Percentiles rank a stretch among this genome's conserved stretches.
Conservation (phyloP, 1,284 basidiomycete genomes). For the Xerocomus amazonicus region DNA sequence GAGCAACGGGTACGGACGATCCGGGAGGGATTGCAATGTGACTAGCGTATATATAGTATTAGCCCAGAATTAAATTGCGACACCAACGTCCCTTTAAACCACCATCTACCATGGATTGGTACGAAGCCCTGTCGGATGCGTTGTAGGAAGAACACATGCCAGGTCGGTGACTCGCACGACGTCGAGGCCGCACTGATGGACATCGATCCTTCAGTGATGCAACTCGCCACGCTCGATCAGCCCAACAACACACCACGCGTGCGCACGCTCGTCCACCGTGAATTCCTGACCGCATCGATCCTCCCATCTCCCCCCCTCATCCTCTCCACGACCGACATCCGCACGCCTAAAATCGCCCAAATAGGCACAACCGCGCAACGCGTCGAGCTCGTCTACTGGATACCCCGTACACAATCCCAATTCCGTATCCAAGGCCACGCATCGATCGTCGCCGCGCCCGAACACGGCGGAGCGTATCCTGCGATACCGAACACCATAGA, state of each 20-base stretch:
- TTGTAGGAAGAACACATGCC: constrained; percentile 37
- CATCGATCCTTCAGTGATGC: constrained; percentile 43
- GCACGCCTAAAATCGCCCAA: constrained; percentile 57
- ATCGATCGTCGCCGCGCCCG: constrained; percentile 43
- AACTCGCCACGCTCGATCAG: constrained; percentile 54
- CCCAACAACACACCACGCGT: constrained; percentile 44
- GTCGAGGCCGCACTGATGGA: too few species aligned
- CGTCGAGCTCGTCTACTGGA: constrained; percentile 61
- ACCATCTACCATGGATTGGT: constrained; percentile 39
- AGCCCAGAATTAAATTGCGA: not conserved
- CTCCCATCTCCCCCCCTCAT: constrained; percentile 49
- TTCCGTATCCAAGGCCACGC: constrained; percentile 53
- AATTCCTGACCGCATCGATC: constrained; percentile 42
- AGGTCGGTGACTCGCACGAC: constrained; percentile 11
- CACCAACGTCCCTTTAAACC: not conserved
- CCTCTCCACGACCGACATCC: constrained; percentile 57
- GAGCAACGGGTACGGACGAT: constrained; percentile 52
- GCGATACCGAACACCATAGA: not conserved
- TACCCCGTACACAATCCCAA: constrained; percentile 52
- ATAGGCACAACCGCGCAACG: constrained; percentile 36
- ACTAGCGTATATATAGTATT: constrained; percentile 6
- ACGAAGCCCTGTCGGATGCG: constrained; percentile 44
- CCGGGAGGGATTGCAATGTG: constrained; percentile 32
- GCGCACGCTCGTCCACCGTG: constrained; percentile 58
- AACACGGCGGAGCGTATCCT: constrained; percentile 23